Evolutionary conservation across 441 rosid species (phyloP).

Genomic region (Geranium incanum): DNA sequence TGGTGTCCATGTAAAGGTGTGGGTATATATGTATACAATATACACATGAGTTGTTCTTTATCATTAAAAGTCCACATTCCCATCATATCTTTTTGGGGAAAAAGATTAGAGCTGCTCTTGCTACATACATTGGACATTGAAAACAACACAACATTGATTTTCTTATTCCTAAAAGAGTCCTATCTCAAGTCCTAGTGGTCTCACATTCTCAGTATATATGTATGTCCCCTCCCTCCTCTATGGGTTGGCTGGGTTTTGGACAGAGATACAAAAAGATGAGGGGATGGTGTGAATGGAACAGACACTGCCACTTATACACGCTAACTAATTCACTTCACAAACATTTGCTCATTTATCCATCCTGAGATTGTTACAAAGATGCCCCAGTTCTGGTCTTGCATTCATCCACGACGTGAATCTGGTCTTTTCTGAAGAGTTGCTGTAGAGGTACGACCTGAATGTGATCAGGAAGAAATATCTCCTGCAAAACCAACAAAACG

Average conservation of each 20-base stretch:
- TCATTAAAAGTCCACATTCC: no score
- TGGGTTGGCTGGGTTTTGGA: not conserved
- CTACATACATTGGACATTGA: no score
- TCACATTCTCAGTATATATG: no score
- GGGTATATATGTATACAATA: no score
- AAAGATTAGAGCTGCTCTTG: no score
- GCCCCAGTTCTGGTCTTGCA: slow-evolving; percentile 87
- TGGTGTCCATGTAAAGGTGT: no score
- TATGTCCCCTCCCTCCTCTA: not conserved
- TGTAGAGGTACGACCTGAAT: slow-evolving; percentile 80
- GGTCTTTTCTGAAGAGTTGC: slow-evolving; percentile 50
- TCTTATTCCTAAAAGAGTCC: no score
- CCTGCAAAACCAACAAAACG: slow-evolving; percentile 38
- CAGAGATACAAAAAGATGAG: not conserved
- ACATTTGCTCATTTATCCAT: slow-evolving; percentile 50
- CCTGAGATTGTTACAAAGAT: slow-evolving; percentile 82
- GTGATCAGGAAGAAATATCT: slow-evolving; percentile 85
- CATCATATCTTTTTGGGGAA: no score
- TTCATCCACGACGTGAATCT: slow-evolving; percentile 74
- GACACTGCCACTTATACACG: slow-evolving; percentile 30
- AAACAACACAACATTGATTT: no score
- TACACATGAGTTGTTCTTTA: no score
- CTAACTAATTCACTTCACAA: slow-evolving; percentile 23
- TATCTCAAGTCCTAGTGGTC: no score
- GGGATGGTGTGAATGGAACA: slow-evolving; percentile 19